phyloP scores from a whole-genome alignment of 192 early-diverging fungal species.

The Mortierella claussenii region DNA sequence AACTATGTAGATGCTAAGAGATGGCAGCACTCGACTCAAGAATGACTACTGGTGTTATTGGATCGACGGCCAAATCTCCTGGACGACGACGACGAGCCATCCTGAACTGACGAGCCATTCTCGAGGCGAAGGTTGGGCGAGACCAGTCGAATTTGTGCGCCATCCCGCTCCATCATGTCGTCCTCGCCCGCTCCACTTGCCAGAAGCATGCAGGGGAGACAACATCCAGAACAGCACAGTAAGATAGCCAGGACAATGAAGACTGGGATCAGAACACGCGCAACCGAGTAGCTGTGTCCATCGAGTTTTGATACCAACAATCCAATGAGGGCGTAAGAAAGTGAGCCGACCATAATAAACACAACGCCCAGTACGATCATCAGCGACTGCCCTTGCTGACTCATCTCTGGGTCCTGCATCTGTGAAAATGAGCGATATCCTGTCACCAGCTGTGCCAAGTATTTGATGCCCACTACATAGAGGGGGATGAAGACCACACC shows the following conservation, averaged over 20 bases:
- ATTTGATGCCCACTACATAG: slow-evolving; percentile 71
- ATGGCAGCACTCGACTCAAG: slow-evolving; percentile 5
- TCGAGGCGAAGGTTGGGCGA: slow-evolving; percentile 55
- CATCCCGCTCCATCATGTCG: slow-evolving; percentile 54
- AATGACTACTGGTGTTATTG: slow-evolving; percentile 23
- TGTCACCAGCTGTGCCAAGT: slow-evolving; percentile 59
- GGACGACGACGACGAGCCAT: slow-evolving; percentile 4
- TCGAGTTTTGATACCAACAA: slow-evolving; percentile 51
- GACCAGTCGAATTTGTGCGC: slow-evolving; percentile 36
- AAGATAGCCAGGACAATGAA: slow-evolving; percentile 71
- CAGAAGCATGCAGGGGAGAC: slow-evolving; percentile 64
- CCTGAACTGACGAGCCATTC: not conserved
- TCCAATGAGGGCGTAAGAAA: slow-evolving; percentile 50
- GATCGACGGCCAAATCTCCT: slow-evolving; percentile 29
- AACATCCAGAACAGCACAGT: slow-evolving; percentile 68
- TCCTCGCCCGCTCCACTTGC: slow-evolving; percentile 47
- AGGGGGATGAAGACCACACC: slow-evolving; percentile 73
- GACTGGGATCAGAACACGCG: slow-evolving; percentile 71
- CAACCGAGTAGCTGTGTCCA: slow-evolving; percentile 55
- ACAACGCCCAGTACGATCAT: slow-evolving; percentile 55
- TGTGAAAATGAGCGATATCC: slow-evolving; percentile 45
- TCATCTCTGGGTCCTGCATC: slow-evolving; percentile 57
- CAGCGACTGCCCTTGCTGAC: slow-evolving; percentile 58
- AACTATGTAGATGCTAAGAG: not conserved
- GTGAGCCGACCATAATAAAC: slow-evolving; percentile 58